Percentiles rank a stretch among this genome's conserved stretches.
Evolutionary conservation across 257 asterid genomes (phyloP).

Genomic region (Fraxinus cuspidata): DNA sequence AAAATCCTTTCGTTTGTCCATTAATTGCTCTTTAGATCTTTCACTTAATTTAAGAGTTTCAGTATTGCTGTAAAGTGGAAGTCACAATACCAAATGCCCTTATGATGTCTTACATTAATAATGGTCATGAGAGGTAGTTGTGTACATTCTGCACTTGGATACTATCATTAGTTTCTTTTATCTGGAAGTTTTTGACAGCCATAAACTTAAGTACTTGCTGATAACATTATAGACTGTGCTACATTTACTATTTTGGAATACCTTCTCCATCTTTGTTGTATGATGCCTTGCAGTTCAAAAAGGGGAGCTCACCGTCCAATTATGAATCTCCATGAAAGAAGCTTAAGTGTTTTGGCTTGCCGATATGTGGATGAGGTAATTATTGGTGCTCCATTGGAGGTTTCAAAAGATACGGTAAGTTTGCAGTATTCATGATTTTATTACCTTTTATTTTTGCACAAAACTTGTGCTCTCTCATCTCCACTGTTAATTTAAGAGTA

Average conservation of each 20-base stretch:
- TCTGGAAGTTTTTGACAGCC: background rate
- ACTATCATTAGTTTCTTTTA: background rate
- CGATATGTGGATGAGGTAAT: constrained; percentile 94
- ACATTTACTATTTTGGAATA: constrained; percentile 11
- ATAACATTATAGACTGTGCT: background rate
- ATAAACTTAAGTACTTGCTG: constrained; percentile 3
- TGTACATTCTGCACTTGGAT: background rate
- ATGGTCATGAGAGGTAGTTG: background rate
- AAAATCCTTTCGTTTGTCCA: background rate
- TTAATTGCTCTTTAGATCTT: background rate
- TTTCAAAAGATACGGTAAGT: constrained; percentile 91
- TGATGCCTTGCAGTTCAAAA: constrained; percentile 57
- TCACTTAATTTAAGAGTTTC: background rate
- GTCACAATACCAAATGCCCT: background rate
- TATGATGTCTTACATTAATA: background rate
- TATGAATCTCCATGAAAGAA: constrained; percentile 98
- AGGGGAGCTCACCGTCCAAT: constrained; percentile 99
- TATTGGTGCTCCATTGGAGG: constrained; percentile 99
- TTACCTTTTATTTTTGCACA: constrained; percentile 1
- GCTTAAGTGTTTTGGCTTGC: constrained; percentile 98
- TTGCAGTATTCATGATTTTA: constrained; percentile 14
- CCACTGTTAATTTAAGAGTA: constrained; percentile 11
- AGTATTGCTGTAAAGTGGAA: background rate
- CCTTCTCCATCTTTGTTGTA: constrained; percentile 17
- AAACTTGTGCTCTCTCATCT: constrained; percentile 17